Evolutionary conservation across 2,329 filamentous ascomycete genomes (phyloP), one percentile per base, ranked within the genome.

Genomic region (Microthyrium microscopicum): DNA sequence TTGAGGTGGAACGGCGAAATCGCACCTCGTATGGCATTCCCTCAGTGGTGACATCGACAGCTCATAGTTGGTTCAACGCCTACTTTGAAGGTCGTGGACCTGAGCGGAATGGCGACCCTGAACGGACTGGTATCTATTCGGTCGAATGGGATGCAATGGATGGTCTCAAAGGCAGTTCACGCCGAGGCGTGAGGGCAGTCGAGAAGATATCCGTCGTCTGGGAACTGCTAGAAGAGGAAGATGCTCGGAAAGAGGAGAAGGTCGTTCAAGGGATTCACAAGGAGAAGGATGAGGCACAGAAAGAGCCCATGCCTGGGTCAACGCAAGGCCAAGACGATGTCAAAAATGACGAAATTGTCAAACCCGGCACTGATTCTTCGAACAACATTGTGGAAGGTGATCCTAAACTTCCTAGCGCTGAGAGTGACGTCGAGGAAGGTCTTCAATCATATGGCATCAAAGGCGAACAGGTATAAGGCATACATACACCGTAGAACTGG

Each of bases 61-160:
- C 85, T 0, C 87, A 95, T 47, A 81, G 93, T 12, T 98, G 89
- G 89, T 93, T 94, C 62, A 98, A 98, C 48, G 64, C 75, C 2
- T 95, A 75, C 55, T 95, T 95, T 46, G 89, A 95, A 56, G 84
- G 85, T 28, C 61, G 70, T 15, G 78, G 79, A 0, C 74, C 77
- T 0, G 78, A 84, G 47, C 64, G 73, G 26, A 54, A 60, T n/a
- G 81, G 79, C 17, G 57, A 62, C 12, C 64, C 81, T 0, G 66
- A 78, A 31, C 66, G 75, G 27, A 79, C 68, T 7, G 87, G 76
- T 7, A 63, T 78, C 5, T 81, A 79, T 48, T 70, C 75, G 40
- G 72, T 73, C 18, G 66, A 70, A n/a, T 82, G 75, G 73, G 73
- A 79, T 13, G 66, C 65, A 15, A 80, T 98, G 72, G 89, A 98